Evolutionary conservation across 2,329 filamentous ascomycete genomes (phyloP), one percentile per base, ranked within the genome.

Genomic region (Cordyceps pruinosa): DNA sequence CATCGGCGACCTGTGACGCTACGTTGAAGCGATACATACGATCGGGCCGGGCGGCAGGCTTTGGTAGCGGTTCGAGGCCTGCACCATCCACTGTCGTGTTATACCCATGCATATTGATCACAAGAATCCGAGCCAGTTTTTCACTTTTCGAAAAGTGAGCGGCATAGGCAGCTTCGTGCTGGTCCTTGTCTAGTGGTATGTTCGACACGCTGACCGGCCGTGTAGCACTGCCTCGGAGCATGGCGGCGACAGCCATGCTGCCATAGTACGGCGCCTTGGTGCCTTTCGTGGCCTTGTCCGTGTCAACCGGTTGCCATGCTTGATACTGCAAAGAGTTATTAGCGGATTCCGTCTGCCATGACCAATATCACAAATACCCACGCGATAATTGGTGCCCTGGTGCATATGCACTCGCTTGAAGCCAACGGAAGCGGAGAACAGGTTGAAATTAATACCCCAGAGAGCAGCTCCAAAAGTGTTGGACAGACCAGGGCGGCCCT

Each of bases 221-320:
- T 2, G 60, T 55, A 4, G 62, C 65, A 7, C 74, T 63, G 57
- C 77, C 67, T 1, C 78, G 77, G 2, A 87, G 67, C 63, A 54
- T 54, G 2, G 56, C 41, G 5, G 56, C 56, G 19, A 49, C 53
- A 6, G 32, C 47, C 32, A 51, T 51, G 66, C 81, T 82, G 17
- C 81, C 83, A 62, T 87, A 87, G 66, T 85, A 88, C 0, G 84
- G 83, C 0, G 84, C 71, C 64, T 84, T 85, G 21, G 83, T 86
- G 15, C 82, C 83, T 2, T 75, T 72, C 8, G 71, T 70, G 0
- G 77, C 76, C 15, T 73, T 72, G 49, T 71, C 66, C 0, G 82
- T 85, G 5, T 70, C 63, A 45, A 85, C 63, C 0, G 83, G 82
- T 63, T 87, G 83, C 83, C 83, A 86, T 47, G 19, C 21, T 41